These are phyloP conservation scores for Clitocybe nebularis DNA, from an alignment of 1,284 basidiomycete species.

Conservation along the genomic window DNA sequence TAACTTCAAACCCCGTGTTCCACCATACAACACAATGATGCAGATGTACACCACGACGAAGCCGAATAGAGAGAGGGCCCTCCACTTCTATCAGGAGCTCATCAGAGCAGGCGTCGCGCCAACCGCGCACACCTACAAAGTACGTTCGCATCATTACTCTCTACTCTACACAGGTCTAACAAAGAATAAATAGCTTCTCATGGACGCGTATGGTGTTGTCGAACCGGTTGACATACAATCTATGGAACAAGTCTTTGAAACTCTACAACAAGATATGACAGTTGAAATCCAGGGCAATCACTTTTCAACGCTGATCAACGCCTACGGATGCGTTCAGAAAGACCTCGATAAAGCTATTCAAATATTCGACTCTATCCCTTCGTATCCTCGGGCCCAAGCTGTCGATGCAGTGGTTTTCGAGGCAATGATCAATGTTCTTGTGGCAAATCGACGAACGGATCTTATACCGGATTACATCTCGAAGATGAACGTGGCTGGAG, in stretches of 20 bases:
- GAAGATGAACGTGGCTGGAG: slow-evolving; percentile 59
- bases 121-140: slow-evolving; percentile 91
- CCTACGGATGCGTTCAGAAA: slow-evolving; percentile 79
- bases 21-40: slow-evolving; percentile 99
- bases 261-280: slow-evolving; percentile 48
- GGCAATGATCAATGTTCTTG: slow-evolving; percentile 85
- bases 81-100: slow-evolving; percentile 79
- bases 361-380: slow-evolving; percentile 76
- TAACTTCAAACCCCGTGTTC: slow-evolving; percentile 85
- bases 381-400: slow-evolving; percentile 41
- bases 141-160: slow-evolving; percentile 25
- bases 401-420: slow-evolving; percentile 91
- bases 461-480: slow-evolving; percentile 70
- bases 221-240: slow-evolving; percentile 76
- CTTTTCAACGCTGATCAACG: slow-evolving; percentile 91
- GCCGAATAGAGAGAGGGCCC: slow-evolving; percentile 75
- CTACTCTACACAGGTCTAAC: slow-evolving; percentile 15
- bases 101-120: slow-evolving; percentile 62
- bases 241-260: slow-evolving; percentile 74
- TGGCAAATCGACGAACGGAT: slow-evolving; percentile 77
- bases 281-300: slow-evolving; percentile 80
- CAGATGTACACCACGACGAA: slow-evolving; percentile 91
- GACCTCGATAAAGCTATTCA: slow-evolving; percentile 76
- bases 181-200: slow-evolving; percentile 58
- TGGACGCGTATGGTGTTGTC: slow-evolving; percentile 88